Percentiles rank a stretch among this genome's conserved stretches.
Conservation (phyloP, 78 protist species). For the Dictyostelium intermedium region DNA sequence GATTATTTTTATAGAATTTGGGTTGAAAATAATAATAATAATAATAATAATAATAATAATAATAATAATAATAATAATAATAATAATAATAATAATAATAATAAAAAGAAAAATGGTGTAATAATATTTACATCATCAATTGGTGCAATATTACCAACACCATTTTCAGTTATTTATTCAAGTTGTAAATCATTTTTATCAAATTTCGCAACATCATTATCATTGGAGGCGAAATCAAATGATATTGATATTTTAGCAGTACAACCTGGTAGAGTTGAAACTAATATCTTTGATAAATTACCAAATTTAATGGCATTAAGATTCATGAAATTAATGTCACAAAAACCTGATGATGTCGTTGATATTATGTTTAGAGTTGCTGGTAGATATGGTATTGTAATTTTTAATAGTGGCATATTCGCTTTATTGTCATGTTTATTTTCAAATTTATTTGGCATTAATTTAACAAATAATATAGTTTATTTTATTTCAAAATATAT, state of each 20-base stretch:
- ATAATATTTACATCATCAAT: slow-evolving; percentile 41
- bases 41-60: background rate
- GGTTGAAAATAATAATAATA: background rate
- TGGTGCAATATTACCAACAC: slow-evolving; percentile 17
- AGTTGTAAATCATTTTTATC: slow-evolving; percentile 39
- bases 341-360: background rate
- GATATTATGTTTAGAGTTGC: slow-evolving; percentile 20
- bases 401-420: slow-evolving; percentile 27
- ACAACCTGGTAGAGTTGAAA: slow-evolving; percentile 45
- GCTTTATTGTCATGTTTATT: background rate
- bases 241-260: slow-evolving; percentile 40
- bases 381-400: slow-evolving; percentile 25
- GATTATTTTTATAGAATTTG: slow-evolving; percentile 35
- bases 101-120: background rate
- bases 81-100: background rate
- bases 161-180: slow-evolving; percentile 42
- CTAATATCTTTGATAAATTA: slow-evolving; percentile 1
- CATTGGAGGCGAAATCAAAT: slow-evolving; percentile 17
- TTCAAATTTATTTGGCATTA: background rate
- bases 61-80: too few relatives aligned
- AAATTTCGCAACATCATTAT: slow-evolving; percentile 27
- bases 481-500: background rate
- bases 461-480: background rate
- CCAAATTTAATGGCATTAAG: background rate
- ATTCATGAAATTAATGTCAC: background rate